Conservation (phyloP, 805 yeast genomes). For the Barnettozyma sp. region DNA sequence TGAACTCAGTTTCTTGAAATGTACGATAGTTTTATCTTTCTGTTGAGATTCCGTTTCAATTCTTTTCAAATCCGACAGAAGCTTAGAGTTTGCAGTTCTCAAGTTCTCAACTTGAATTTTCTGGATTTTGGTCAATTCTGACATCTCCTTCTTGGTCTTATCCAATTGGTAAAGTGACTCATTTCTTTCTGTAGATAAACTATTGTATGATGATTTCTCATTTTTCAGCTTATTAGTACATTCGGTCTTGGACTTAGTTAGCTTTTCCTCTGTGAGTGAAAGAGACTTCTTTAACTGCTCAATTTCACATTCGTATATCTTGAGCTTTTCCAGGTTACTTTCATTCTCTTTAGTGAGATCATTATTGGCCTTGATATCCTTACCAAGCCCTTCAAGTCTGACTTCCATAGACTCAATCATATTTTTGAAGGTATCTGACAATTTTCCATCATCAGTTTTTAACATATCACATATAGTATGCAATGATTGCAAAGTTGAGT, state of each 20-base stretch:
- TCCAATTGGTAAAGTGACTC: constrained; percentile 22
- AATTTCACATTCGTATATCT: too few species aligned
- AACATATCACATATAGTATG: neutral
- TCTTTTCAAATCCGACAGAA: constrained; percentile 3
- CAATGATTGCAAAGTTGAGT: neutral
- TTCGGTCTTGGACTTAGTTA: constrained; percentile 18
- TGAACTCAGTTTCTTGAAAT: too few species aligned
- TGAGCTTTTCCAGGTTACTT: too few species aligned
- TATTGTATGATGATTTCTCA: constrained; percentile 29
- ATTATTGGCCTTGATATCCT: constrained; percentile 18
- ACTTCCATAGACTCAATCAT: constrained; percentile 5
- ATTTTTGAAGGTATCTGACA: constrained; percentile 11
- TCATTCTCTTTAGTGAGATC: neutral
- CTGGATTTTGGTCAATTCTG: constrained; percentile 14
- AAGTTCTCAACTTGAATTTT: constrained; percentile 6
- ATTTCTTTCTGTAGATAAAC: constrained; percentile 26
- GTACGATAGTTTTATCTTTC: too few species aligned
- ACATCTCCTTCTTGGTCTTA: constrained; percentile 26
- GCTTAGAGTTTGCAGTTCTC: neutral
- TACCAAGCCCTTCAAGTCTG: constrained; percentile 15
- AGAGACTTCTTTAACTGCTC: constrained; percentile 5
- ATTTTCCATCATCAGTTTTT: constrained; percentile 1
- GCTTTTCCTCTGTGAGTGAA: constrained; percentile 18
- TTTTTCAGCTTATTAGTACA: constrained; percentile 31
- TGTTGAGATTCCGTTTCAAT: too few species aligned